A percentile compares a stretch with the other conserved stretches of the same genome.
Conservation (phyloP, 345 rosid species). For the Eucalyptus cloeziana region DNA sequence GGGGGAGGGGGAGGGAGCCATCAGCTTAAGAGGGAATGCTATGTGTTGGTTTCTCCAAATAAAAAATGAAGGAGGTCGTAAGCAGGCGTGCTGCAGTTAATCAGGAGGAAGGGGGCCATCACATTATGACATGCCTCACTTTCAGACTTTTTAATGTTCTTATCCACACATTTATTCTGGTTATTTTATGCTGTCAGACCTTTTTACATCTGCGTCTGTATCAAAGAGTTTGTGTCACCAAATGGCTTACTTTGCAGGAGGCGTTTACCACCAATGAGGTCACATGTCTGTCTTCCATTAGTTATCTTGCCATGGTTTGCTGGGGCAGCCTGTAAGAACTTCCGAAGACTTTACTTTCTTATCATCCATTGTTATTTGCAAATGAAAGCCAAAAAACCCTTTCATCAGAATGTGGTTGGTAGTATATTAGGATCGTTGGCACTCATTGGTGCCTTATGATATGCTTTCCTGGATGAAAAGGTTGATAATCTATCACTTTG, state of each 20-base stretch:
- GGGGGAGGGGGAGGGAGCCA: not conserved
- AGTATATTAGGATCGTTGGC: not conserved
- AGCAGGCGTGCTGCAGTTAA: not conserved
- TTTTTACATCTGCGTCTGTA: not conserved
- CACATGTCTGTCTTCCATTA: slow-evolving; percentile 64
- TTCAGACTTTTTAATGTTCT: not conserved
- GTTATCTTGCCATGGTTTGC: slow-evolving; percentile 68
- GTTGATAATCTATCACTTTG: not conserved
- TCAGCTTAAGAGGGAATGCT: not conserved
- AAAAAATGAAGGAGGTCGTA: not conserved
- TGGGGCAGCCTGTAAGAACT: slow-evolving; percentile 54
- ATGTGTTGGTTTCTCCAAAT: not conserved
- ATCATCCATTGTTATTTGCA: not conserved
- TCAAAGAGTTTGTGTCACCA: not conserved
- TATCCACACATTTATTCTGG: not conserved
- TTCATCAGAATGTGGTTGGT: not conserved
- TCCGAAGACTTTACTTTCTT: not conserved
- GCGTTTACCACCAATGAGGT: slow-evolving; percentile 65
- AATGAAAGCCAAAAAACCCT: not conserved
- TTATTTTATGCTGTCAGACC: not conserved
- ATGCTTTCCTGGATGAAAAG: not conserved
- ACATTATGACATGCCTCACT: not conserved
- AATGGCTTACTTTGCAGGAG: slow-evolving; percentile 39
- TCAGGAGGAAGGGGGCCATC: not conserved
- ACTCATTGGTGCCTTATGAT: not conserved